Evolutionary conservation across 2,329 filamentous ascomycete genomes (phyloP), one percentile per base, ranked within the genome.

Genomic region (Fusarium setosum): DNA sequence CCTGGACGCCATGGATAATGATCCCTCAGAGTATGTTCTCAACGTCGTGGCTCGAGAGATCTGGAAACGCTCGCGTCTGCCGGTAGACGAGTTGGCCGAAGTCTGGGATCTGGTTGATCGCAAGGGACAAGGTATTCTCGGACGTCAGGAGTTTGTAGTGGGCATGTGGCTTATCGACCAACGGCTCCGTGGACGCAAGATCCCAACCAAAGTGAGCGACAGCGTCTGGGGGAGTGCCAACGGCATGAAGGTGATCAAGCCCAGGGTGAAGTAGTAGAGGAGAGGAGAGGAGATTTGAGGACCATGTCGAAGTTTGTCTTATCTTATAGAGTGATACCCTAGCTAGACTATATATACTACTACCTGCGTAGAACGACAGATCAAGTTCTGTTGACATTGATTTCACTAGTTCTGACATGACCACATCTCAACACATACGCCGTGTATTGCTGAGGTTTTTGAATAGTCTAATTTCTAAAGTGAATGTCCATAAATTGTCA

Each of bases 141-240:
- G 80, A 56, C 86, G 87, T 71, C 84, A 90, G 55, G 90, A 94
- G 79, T 96, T 96, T 75, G 90, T 96, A 0, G 92, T 95, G 2
- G 92, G 92, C 10, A 84, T 93, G 80, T 96, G 92, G 92, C 79
- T 96, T 47, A 86, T 96, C 32, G 92, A 96, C 75, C 92, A 94
- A 81, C 82, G 91, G 60, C 79, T 96, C n/a, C 88, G 91, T 67
- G 93, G 92, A 2, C 81, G 92, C 59, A 96, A 96, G 81, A 81
- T 95, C 18, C 92, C 93, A 0, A 80, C 85, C 13, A 87, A 85
- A 70, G 90, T 95, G 10, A 85, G 85, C 50, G 88, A 90, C 48
- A 93, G 90, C 71, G 90, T 95, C 6, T 96, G 92, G 92, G 84
- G 83, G 26, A 93, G 91, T 71, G 91, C 83, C 18, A 81, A 79